A percentile compares a stretch with the other conserved stretches of the same genome.
Evolutionary conservation across 2,329 filamentous ascomycete genomes (phyloP).

Genomic region (Aspergillus amoenus): DNA sequence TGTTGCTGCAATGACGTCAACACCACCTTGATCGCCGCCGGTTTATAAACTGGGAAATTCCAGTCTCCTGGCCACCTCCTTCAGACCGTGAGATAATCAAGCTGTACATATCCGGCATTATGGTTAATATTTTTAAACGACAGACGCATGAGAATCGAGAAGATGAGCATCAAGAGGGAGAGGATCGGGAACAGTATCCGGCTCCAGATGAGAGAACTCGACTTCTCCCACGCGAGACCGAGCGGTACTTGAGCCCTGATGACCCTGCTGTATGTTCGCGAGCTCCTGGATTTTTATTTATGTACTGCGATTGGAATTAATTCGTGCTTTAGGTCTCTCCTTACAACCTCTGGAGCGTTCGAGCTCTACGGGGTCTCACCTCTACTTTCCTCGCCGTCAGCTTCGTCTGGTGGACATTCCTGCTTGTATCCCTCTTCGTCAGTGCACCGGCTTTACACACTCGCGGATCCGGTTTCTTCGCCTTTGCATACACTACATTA

Average conservation of each 20-base stretch:
- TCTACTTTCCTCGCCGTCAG: slow-evolving; percentile 72
- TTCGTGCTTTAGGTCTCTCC: slow-evolving; percentile 64
- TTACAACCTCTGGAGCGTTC: slow-evolving; percentile 92
- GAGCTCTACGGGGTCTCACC: slow-evolving; percentile 74
- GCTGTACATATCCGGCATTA: slow-evolving; percentile 21
- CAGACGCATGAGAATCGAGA: slow-evolving; percentile 37
- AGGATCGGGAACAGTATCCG: slow-evolving; percentile 27
- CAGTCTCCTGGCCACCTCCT: neutral
- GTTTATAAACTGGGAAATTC: neutral
- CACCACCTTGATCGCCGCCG: neutral
- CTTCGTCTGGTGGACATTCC: slow-evolving; percentile 88
- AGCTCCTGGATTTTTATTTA: neutral
- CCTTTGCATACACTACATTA: slow-evolving; percentile 79
- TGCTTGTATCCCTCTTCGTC: slow-evolving; percentile 87
- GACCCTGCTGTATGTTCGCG: slow-evolving; percentile 68
- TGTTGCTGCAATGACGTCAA: slow-evolving; percentile 6
- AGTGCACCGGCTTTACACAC: slow-evolving; percentile 84
- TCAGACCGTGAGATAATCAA: neutral
- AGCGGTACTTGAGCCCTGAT: slow-evolving; percentile 70
- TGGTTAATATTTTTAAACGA: slow-evolving; percentile 57
- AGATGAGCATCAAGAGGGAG: slow-evolving; percentile 17
- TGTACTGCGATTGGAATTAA: neutral
- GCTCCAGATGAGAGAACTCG: slow-evolving; percentile 63
- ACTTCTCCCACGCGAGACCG: slow-evolving; percentile 66
- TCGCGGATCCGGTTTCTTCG: slow-evolving; percentile 87